These are phyloP conservation scores for Nicotiana paniculata DNA, from an alignment of 257 asterid genomes.

Conservation along the genomic window DNA sequence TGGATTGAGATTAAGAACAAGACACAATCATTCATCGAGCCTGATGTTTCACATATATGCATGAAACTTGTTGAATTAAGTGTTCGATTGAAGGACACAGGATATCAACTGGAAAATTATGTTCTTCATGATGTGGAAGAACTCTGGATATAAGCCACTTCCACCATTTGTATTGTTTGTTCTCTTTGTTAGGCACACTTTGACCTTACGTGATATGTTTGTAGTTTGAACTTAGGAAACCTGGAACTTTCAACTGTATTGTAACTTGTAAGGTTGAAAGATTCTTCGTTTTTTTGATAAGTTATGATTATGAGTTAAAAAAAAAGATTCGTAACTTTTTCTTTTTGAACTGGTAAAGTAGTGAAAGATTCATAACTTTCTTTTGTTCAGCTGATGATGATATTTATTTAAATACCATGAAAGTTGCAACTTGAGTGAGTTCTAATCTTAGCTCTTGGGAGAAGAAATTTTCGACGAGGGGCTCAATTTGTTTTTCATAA, in stretches of 20 bases:
- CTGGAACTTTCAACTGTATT: neutral
- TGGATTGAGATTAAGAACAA: slow-evolving; percentile 89
- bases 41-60: slow-evolving; percentile 71
- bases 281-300: too few relatives aligned
- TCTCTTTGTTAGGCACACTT: neutral
- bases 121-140: slow-evolving; percentile 86
- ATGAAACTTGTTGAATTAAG: slow-evolving; percentile 61
- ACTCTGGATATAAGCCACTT: neutral
- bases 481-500: neutral
- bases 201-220: neutral
- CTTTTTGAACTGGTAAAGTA: too few relatives aligned
- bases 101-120: slow-evolving; percentile 60
- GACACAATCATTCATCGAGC: slow-evolving; percentile 64
- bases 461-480: neutral
- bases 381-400: neutral
- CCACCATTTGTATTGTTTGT: neutral
- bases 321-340: too few relatives aligned
- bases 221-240: neutral
- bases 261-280: too few relatives aligned
- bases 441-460: neutral
- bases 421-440: neutral
- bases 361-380: neutral
- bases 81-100: slow-evolving; percentile 54
- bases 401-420: neutral
- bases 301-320: too few relatives aligned